Base-by-base conservation (phyloP, 2,329 filamentous ascomycete species). In the Helicocarpus griseus region DNA sequence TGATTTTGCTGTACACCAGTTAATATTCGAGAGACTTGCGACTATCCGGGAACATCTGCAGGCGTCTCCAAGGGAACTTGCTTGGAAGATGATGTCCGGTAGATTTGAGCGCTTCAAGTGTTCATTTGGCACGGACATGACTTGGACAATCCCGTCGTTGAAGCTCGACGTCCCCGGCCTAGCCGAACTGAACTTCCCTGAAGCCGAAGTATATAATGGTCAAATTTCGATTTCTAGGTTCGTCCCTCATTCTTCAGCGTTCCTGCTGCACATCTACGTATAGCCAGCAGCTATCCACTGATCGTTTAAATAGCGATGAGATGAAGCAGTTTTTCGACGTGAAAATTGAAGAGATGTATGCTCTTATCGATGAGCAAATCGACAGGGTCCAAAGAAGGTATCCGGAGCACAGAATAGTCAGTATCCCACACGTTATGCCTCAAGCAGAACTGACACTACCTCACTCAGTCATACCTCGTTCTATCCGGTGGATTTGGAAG, bases 401-500 rank as follows among this genome's bases (percentile, higher is more conserved):
- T 26, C 61, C 63, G 0, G 50, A 51, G 1, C 56, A 62, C 40
- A 53, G 58, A 6, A 67, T 69, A 19, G 63, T 66, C 26, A 38
- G 59, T 53, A 43, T 46, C 31, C 49, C 49, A 14, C 24, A 14
- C 41, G 13, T 11, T 21, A 5, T 39, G 26, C 26, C 29, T 28
- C 28, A 7, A 5, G n/a, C 11, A 26, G n/a, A 22, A 22, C 8
- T 52, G 22, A 52, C 45, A 35, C 21, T 28, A 31, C 17, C 17
- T 19, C 13, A 11, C 14, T n/a, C 66, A 52, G 63, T 62, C 46
- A 59, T 60, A 71, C 52, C 60, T 75, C 1, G 64, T 74, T 0
- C 62, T 74, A 1, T 71, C 67, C 4, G 72, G 72, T 4, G 71
- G 72, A 1, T 59, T 74, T 0, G 69, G 71, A 8, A 73, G 70